Evolutionary conservation across 2,329 filamentous ascomycete species (phyloP).

Genomic region (Arachnopeziza araneosa): DNA sequence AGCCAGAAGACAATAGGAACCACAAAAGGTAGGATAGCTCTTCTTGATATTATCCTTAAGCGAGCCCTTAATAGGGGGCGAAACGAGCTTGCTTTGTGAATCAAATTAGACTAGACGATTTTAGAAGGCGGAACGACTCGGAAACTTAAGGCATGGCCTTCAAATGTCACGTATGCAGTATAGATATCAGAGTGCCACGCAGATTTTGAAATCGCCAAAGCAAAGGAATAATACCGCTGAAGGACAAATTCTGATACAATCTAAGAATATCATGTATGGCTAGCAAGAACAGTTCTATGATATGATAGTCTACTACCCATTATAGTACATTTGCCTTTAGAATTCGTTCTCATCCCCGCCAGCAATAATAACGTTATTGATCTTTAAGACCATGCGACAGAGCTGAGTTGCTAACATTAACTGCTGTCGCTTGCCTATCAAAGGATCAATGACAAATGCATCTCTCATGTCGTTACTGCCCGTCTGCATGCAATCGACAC

Average conservation of each 20-base stretch:
- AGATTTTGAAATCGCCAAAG: no score
- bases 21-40: no score
- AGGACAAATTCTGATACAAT: neutral
- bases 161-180: no score
- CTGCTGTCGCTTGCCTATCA: slow-evolving; percentile 98
- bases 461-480: slow-evolving; percentile 97
- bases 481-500: slow-evolving; percentile 95
- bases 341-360: slow-evolving; percentile 84
- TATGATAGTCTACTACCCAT: slow-evolving; percentile 2
- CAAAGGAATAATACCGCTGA: no score
- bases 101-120: no score
- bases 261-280: neutral
- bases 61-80: no score
- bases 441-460: slow-evolving; percentile 94
- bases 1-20: no score
- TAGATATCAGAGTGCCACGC: no score
- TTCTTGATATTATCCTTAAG: no score
- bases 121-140: no score
- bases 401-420: slow-evolving; percentile 93
- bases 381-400: slow-evolving; percentile 96
- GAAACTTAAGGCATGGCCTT: no score
- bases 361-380: slow-evolving; percentile 93
- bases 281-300: neutral
- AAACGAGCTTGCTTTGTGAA: no score
- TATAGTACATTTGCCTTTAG: slow-evolving; percentile 41